A percentile compares a stretch with the other conserved stretches of the same genome.
These are phyloP conservation scores for Plasmodium ovale DNA, from an alignment of 169 alveolate species.

Conservation along the genomic window DNA sequence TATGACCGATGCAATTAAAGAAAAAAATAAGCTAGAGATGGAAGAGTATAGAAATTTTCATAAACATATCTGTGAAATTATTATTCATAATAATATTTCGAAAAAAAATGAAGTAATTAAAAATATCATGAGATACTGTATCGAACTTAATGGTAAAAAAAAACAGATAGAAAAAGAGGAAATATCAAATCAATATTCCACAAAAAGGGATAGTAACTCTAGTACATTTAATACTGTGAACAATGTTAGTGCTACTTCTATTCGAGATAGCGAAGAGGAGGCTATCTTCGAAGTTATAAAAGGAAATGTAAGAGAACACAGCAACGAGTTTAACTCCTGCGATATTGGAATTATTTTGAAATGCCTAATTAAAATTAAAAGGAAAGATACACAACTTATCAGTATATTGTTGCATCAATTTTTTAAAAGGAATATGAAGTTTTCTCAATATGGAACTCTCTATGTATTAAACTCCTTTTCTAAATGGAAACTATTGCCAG, in stretches of 20 bases:
- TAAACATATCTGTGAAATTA: slow-evolving; percentile 46
- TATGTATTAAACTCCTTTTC: slow-evolving; percentile 46
- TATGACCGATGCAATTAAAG: slow-evolving; percentile 70
- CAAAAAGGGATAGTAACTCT: background rate
- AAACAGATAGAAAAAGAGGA: background rate
- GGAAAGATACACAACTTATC: slow-evolving; percentile 18
- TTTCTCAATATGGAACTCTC: slow-evolving; percentile 58
- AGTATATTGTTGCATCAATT: slow-evolving; percentile 31
- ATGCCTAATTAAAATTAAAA: slow-evolving; percentile 56
- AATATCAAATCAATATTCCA: background rate
- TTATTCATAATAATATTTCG: slow-evolving; percentile 29
- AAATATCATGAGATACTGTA: slow-evolving; percentile 60
- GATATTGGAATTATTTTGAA: slow-evolving; percentile 64
- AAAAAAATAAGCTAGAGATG: slow-evolving; percentile 41
- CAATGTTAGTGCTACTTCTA: background rate
- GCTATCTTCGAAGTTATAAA: slow-evolving; percentile 18
- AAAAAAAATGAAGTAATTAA: slow-evolving; percentile 43
- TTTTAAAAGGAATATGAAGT: slow-evolving; percentile 73
- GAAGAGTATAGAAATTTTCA: slow-evolving; percentile 58
- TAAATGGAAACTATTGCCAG: slow-evolving; percentile 38
- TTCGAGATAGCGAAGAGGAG: background rate
- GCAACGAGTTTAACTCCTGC: slow-evolving; percentile 40
- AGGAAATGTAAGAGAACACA: slow-evolving; percentile 28
- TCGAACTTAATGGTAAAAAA: slow-evolving; percentile 15
- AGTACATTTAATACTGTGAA: background rate